Conservation (phyloP, 2,329 filamentous ascomycete species). For the Diaporthe sp. region DNA sequence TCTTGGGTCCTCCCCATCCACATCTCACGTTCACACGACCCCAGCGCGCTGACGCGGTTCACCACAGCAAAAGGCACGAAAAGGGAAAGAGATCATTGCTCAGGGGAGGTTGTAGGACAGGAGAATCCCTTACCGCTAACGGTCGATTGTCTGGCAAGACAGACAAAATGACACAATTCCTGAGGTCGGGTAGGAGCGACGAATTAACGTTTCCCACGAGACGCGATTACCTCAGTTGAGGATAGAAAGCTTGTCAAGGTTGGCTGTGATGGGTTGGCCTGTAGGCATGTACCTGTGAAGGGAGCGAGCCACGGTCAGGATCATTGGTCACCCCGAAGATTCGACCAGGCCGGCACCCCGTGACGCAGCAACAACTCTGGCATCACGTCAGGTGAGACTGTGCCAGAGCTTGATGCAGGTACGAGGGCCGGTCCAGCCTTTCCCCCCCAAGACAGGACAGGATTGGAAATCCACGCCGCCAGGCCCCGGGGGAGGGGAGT, state of each 20-base stretch:
- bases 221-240: slow-evolving; percentile 57
- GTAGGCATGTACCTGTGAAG: slow-evolving; percentile 60
- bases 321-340: slow-evolving; percentile 10
- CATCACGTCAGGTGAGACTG: slow-evolving; percentile 25
- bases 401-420: slow-evolving; percentile 36
- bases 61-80: slow-evolving; percentile 28
- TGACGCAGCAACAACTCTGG: slow-evolving; percentile 17
- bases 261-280: slow-evolving; percentile 50
- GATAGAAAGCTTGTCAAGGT: slow-evolving; percentile 49
- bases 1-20: neutral
- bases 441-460: slow-evolving; percentile 3
- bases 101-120: slow-evolving; percentile 30
- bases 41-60: slow-evolving; percentile 7
- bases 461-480: slow-evolving; percentile 32
- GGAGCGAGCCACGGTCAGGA: slow-evolving; percentile 46
- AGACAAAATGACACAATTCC: slow-evolving; percentile 64
- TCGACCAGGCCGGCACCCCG: neutral
- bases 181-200: slow-evolving; percentile 69
- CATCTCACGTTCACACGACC: slow-evolving; percentile 21
- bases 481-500: slow-evolving; percentile 26
- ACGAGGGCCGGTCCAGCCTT: slow-evolving; percentile 23
- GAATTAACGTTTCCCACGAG: slow-evolving; percentile 75
- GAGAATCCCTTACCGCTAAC: slow-evolving; percentile 67
- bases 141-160: slow-evolving; percentile 56
- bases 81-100: slow-evolving; percentile 19